Base-by-base conservation (phyloP, 192 early-diverging fungal species). In the Mycoemilia scoparia region DNA sequence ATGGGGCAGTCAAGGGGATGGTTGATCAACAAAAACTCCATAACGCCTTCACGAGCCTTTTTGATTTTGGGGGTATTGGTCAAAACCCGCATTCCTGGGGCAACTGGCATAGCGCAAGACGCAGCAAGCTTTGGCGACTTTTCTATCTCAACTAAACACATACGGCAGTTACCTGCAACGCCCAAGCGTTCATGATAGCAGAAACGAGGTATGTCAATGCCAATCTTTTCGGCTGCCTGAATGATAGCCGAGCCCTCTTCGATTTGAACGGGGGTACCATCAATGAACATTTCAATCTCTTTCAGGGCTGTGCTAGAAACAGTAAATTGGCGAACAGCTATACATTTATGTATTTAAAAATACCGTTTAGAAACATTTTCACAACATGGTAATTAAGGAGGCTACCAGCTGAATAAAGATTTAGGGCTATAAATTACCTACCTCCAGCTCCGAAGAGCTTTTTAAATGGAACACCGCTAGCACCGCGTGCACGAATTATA, bases 121-220 rank as follows among this genome's bases (percentile, higher is more conserved):
- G 95, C 91, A 13, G 87, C 66, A 22, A 90, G 81, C 61, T 98
- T 98, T 30, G 91, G 91, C 30, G 84, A 71, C 54, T 79, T 86
- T 59, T 92, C 91, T 21, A 98, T 64, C 66, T 98, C 95, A 20
- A 98, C 91, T 39, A 98, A 71, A 53, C 95, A 98, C 90, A 98
- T 96, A 53, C 95, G 83, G 55, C 95, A 98, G 74, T 98, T 98
- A 51, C 95, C 95, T 7, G 95, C 95, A 34, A 98, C 70, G 8
- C 84, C 79, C 24, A 98, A 70, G 25, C 95, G 82, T 54, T 90
- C 85, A 67, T 82, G 76, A 68, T 80, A 79, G 58, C 74, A 72
- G 49, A 82, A 78, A 10, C 73, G 58, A 7, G 64, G 67, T 31
- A 68, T 65, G 33, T 57, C 80, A 40, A 82, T 84, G 16, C 90